Evolutionary conservation across 805 yeast genomes (phyloP), one percentile per base, ranked within the genome.

Genomic region (Kodamaea nitidulidarum): DNA sequence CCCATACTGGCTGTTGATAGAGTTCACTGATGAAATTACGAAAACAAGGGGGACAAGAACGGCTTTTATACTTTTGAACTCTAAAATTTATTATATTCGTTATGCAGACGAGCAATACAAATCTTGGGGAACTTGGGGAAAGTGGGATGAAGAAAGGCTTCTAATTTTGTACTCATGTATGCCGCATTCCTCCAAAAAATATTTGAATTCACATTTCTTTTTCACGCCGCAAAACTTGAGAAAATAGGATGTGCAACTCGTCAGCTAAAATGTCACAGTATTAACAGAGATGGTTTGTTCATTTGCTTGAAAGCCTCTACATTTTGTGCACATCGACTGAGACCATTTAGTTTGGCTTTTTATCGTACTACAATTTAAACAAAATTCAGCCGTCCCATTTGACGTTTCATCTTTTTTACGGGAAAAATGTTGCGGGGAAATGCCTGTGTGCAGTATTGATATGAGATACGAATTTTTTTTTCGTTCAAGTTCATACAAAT

Each of bases 1-100:
- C 70, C 70, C 71, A 65, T 65, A 31, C 26, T 47, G 37, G 37
- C 39, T 30, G 9, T 16, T 30, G 32, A 5, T 16, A 14, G 18
- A 14, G 18, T 28, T n/a, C 12, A 15, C 32, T 28, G 32, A 28
- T 28, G 32, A 28, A 26, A 26, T 26, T 11, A 20, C 8, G 8
- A 25, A 25, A 25, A n/a, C 10, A 4, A 11, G n/a, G 28, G 7
- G 14, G 10, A 11, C 28, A 11, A 7, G 28, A n/a, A 11, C 6
- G 28, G 28, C 14, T 25, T 27, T 27, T 27, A 27, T 27, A 27
- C 31, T 27, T 27, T 27, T 27, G 9, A 12, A 25, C 12, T 25
- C 7, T 14, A 25, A 14, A 6, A 14, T 7, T 6, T 5, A 7
- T 12, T 12, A n/a, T 12, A n/a, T n/a, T n/a, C n/a, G n/a, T n/a